Evolutionary conservation across 768 basidiomycete species (phyloP), one percentile per base, ranked within the genome.

Genomic region (Sporobolomyces roseus): DNA sequence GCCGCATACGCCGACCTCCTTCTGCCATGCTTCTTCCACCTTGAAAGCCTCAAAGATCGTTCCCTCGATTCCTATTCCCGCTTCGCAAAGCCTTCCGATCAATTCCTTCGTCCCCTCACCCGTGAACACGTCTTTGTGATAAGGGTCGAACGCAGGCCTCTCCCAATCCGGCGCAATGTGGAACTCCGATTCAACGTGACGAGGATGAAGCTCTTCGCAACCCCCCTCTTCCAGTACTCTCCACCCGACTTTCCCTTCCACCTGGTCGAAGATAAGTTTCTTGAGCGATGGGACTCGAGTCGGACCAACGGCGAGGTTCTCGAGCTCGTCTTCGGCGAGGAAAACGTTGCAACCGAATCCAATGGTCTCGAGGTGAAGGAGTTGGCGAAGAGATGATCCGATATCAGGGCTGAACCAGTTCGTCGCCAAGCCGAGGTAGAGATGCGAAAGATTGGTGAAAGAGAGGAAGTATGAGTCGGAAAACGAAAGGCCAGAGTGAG

Each of bases 361-460:
- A n/a, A 63, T 38, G 2, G 62, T n/a, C 17, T 23, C 7, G 17
- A 25, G 54, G 62, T 4, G 27, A 1, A 50, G 38, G 21, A 52
- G 38, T 14, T 27, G 6, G 10, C 36, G 14, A 14, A 62, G 38
- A 35, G 33, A 1, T 4, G 2, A 2, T 36, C 51, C 16, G 25
- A 62, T 9, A 35, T 27, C 25, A 23, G 2, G 25, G 3, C 1
- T 10, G 38, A 41, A 62, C 36, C 50, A 52, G 2, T 38, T 30
- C 29, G 29, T n/a, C n/a, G n/a, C n/a, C n/a, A n/a, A 27, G 61
- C 61, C 50, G 36, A 62, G 61, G 50, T 62, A 62, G 50, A 52
- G 61, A 19, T 50, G 16, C n/a, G 51, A 27, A 38, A 62, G 61
- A 21, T 33, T 29, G 38, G 30, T 4, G n/a, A 62, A 29, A 27